Evolutionary conservation across 2,329 filamentous ascomycete genomes (phyloP).

Genomic region (Lachnellula arida): DNA sequence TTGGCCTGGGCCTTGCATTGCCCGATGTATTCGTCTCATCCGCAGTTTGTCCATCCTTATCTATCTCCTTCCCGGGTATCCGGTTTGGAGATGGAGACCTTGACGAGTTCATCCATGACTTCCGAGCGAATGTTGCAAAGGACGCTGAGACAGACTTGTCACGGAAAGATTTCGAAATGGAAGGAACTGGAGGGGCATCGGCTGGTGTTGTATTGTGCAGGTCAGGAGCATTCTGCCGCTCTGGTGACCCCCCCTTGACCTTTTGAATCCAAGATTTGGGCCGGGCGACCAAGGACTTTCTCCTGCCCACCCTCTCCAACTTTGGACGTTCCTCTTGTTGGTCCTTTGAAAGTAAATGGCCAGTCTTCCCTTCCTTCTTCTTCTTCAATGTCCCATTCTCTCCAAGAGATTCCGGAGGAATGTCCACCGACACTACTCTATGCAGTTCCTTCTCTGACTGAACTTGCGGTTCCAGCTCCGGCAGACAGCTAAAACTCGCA

Average conservation of each 20-base stretch:
- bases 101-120: constrained; percentile 44
- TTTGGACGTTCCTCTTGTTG: constrained; percentile 26
- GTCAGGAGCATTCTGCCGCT: constrained; percentile 21
- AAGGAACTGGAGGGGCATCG: constrained; percentile 32
- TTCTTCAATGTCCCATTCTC: constrained; percentile 7
- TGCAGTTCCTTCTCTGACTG: constrained; percentile 18
- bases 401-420: constrained; percentile 5
- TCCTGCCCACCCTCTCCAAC: constrained; percentile 27
- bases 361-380: constrained; percentile 16
- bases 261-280: constrained; percentile 34
- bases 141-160: constrained; percentile 44
- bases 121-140: constrained; percentile 45
- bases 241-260: constrained; percentile 27
- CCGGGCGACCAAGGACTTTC: constrained; percentile 30
- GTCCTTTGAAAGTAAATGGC: constrained; percentile 22
- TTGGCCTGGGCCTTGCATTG: constrained; percentile 9
- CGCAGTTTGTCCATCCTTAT: constrained; percentile 15
- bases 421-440: constrained; percentile 14
- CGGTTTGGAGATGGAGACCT: constrained; percentile 42
- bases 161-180: constrained; percentile 26
- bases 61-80: constrained; percentile 14
- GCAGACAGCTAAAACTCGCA: constrained; percentile 55
- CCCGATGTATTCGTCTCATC: constrained; percentile 16
- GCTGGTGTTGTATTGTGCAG: constrained; percentile 25
- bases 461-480: constrained; percentile 30